Conservation (phyloP, 257 asterid genomes). For the Scutellaria baicalensis region DNA sequence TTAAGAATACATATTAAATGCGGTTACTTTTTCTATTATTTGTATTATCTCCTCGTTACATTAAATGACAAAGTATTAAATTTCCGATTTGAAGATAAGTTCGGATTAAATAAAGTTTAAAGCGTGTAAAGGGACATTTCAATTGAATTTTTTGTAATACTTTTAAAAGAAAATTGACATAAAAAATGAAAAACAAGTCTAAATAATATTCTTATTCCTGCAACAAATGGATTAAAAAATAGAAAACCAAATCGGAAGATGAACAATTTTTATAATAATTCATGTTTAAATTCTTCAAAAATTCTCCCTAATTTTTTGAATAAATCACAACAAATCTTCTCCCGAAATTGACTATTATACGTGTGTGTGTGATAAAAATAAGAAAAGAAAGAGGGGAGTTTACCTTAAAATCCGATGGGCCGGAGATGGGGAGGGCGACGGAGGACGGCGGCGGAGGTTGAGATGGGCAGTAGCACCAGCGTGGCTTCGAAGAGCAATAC, state of each 20-base stretch:
- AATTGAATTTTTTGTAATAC: too few species aligned
- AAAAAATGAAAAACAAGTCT: too few species aligned
- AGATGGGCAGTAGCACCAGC: conserved; percentile 13
- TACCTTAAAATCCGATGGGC: conserved; percentile 52
- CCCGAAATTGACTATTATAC: neutral
- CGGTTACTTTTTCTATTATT: too few species aligned
- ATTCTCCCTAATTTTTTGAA: neutral
- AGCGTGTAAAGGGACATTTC: too few species aligned
- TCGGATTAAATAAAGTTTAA: too few species aligned
- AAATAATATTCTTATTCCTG: neutral
- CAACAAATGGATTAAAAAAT: neutral
- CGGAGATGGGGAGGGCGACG: conserved; percentile 59
- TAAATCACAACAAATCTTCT: too few species aligned
- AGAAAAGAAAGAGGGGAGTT: neutral
- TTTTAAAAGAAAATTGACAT: too few species aligned
- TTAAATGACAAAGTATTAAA: too few species aligned
- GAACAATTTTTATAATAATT: neutral
- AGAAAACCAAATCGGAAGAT: neutral
- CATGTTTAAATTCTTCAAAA: neutral
- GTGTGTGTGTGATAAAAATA: neutral
- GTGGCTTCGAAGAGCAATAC: conserved; percentile 5
- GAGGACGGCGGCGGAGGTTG: conserved; percentile 62
- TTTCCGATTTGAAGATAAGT: too few species aligned
- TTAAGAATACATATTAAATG: too few species aligned
- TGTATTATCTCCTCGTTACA: too few species aligned